Base-by-base conservation (phyloP, 2,329 filamentous ascomycete species). In the Aspergillus caelatus region DNA sequence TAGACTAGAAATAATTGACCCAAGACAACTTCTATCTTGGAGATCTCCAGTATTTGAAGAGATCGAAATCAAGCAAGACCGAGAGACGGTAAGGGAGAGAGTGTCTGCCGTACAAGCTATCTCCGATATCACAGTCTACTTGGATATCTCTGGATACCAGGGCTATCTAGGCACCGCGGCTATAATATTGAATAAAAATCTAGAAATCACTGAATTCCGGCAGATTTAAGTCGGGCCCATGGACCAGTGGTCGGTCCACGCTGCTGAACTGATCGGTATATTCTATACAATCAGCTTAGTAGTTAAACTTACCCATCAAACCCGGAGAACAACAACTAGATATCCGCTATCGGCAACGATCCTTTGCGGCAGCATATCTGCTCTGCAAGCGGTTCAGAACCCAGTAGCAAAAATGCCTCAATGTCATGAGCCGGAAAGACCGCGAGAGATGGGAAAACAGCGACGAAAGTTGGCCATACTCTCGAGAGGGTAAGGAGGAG, bases 1-100 rank as follows among this genome's bases (percentile, higher is more conserved):
- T 8, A 34, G 32, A 34, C 56, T 75, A 23, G 71, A 75, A 36
- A 74, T 36, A n/a, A 74, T 73, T 14, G 64, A 72, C 54, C 67
- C 65, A 61, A 50, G 36, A 1, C 68, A 65, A 21, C 58, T 65
- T 21, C 59, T 63, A 60, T 71, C 65, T 10, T 74, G 66, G 71
- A 62, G 64, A 36, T 11, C 28, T 3, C 56, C 66, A 8, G 39
- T 62, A 26, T 74, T 72, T 60, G n/a, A 58, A 19, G 61, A 70
- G 58, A 71, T 74, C 21, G 61, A 70, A 26, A 65, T 75, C 34
- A 54, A 65, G 43, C 32, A 36, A 26, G 66, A 74, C 60, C 61
- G 67, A 56, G 68, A 72, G 26, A 58, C 19, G 46, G 72, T 64
- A 21, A 64, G 30, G 34, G 65, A 72, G 19, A 36, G 56, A 21